These are phyloP conservation scores for Silybum marianum DNA, from an alignment of 129 eudicot species.

Conservation along the genomic window DNA sequence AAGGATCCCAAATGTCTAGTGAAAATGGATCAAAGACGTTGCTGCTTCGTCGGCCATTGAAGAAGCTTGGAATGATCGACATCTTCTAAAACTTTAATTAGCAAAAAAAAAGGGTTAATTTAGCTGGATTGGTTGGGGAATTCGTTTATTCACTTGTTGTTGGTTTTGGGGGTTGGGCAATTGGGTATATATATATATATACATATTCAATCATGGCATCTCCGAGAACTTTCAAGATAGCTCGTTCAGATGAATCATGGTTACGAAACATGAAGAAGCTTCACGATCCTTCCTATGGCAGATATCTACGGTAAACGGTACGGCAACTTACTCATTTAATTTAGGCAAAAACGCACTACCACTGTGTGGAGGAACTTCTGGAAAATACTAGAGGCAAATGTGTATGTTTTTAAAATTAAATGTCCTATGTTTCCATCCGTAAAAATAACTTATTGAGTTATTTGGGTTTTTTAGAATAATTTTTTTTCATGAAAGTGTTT, in stretches of 20 bases:
- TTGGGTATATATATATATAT: too few species aligned
- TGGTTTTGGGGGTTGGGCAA: background rate
- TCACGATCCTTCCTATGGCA: background rate
- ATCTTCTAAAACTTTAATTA: conserved; percentile 1
- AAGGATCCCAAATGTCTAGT: conserved; percentile 44
- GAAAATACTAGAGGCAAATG: too few species aligned
- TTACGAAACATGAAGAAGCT: background rate
- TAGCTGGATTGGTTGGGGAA: background rate
- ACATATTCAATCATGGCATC: background rate
- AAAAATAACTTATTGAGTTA: too few species aligned
- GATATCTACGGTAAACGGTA: background rate
- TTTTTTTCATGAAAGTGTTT: too few species aligned
- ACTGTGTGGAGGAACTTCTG: too few species aligned
- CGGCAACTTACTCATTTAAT: too few species aligned
- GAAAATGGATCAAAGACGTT: conserved; percentile 24
- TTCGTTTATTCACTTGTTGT: background rate
- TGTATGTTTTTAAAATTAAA: too few species aligned
- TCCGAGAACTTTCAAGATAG: background rate
- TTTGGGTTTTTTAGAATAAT: too few species aligned
- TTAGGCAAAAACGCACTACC: too few species aligned
- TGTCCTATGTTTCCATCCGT: too few species aligned
- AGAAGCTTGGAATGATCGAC: conserved; percentile 45
- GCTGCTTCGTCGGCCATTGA: conserved; percentile 40
- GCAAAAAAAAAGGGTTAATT: too few species aligned
- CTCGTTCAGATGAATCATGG: background rate